Base-by-base conservation (phyloP, 148 eudicot genomes). In the Vaccinium darrowii region DNA sequence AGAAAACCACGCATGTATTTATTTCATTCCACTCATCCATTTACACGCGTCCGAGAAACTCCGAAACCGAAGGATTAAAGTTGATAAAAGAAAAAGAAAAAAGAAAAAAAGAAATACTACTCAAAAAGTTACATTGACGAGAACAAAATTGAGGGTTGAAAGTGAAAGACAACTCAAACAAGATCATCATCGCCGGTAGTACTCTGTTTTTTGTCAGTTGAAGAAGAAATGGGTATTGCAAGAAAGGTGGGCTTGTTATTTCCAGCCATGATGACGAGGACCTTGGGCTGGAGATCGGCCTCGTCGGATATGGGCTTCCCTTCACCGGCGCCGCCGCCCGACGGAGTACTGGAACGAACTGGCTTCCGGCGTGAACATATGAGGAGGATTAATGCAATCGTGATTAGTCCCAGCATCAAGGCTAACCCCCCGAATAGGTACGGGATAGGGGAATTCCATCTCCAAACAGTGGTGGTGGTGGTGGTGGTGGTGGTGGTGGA, bases 211-310 rank as follows among this genome's bases (percentile, higher is more conserved):
- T 39, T 43, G 12, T 36, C 39, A 2, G 78, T 18, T 27, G 71
- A 23, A 18, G 69, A 65, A 50, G 43, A 47, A 43, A 87, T 11
- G 7, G 90, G 90, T 10, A 80, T 80, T 4, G 91, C 92, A 2
- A 90, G 71, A 33, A 56, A 85, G 0, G 88, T 90, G 47, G 92
- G 92, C 0, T 89, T 88, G 11, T 84, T 80, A 8, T 89, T 88
- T 9, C 91, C 91, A 80, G 92, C 84, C 92, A 90, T 88, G 65
- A 88, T 79, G 1, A 88, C 90, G 2, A 88, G 85, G 77, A 90
- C 52, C 84, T 80, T 82, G 7, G 88, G 87, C 83, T 52, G 51
- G 52, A 49, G 50, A 18, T 80, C 27, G 71, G 9, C 39, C 69
- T 23, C 54, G 5, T 47, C 11, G 36, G 7, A 36, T 36, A 51